Conservation (phyloP, 805 yeast species). For the Kodamaea sagamina region DNA sequence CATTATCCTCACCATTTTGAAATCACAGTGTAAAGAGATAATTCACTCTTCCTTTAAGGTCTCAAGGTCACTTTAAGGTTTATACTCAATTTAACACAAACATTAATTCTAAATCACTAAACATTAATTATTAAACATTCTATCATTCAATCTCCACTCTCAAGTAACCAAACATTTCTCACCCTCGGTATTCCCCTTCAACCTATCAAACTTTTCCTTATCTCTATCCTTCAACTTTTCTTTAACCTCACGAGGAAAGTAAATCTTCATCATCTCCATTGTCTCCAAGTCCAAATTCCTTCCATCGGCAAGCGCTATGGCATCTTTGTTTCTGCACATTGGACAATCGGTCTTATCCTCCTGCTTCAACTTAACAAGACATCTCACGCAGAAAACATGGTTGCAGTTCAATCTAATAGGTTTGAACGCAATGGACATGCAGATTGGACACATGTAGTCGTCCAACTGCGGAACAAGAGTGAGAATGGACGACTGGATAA, state of each 20-base stretch:
- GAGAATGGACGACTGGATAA: slow-evolving; percentile 56
- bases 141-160: slow-evolving; percentile 11
- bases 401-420: slow-evolving; percentile 66
- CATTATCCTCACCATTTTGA: too few relatives aligned
- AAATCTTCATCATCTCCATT: slow-evolving; percentile 53
- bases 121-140: slow-evolving; percentile 2
- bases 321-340: slow-evolving; percentile 55
- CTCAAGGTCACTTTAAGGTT: too few relatives aligned
- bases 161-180: slow-evolving; percentile 21
- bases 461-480: slow-evolving; percentile 70
- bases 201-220: slow-evolving; percentile 37
- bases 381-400: slow-evolving; percentile 72
- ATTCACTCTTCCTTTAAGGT: too few relatives aligned
- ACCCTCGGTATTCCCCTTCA: slow-evolving; percentile 20
- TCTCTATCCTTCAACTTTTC: slow-evolving; percentile 57
- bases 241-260: slow-evolving; percentile 69
- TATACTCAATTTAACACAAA: too few relatives aligned
- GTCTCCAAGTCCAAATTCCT: slow-evolving; percentile 57
- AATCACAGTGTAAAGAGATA: too few relatives aligned
- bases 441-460: slow-evolving; percentile 74
- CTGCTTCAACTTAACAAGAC: slow-evolving; percentile 67
- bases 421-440: slow-evolving; percentile 68
- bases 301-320: slow-evolving; percentile 59
- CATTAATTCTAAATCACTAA: neutral
- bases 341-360: slow-evolving; percentile 64